Base-by-base conservation (phyloP, 805 yeast genomes). In the Candida railenensis region DNA sequence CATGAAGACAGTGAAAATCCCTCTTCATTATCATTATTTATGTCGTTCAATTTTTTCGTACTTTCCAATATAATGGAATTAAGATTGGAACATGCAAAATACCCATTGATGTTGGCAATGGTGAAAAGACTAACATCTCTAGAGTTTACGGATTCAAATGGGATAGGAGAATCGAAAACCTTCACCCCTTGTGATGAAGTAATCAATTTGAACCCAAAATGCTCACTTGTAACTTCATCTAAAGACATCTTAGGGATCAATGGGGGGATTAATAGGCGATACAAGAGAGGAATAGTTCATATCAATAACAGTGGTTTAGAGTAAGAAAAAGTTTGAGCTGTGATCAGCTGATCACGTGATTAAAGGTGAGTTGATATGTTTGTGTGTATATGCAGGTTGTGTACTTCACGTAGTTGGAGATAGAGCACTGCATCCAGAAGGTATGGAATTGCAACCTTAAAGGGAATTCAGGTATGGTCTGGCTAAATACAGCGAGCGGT, bases 181-280 rank as follows among this genome's bases (percentile, higher is more conserved):
- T 44, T 34, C 4, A 59, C 33, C 4, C 74, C 74, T 15, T 52
- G 54, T 11, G 58, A 58, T 2, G 51, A 49, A 4, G 64, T 51
- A 22, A 58, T 57, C 22, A 67, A 52, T 37, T 62, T 61, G 58
- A 71, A 71, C 18, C 74, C 75, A 34, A 69, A 58, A 47, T 65
- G 67, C 51, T 72, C 74, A 2, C 74, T 66, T 4, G 55, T 47
- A 7, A 51, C 40, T 49, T 64, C 69, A 34, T 46, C 50, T 28
- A 44, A 40, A 15, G 46, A 37, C 53, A 47, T 51, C 22, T 16
- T 20, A 5, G 16, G 39, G 22, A 12, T 4, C 37, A 15, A n/a
- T 5, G 37, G 16, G 37, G 30, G 30, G 30, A 7, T 5, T 25
- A n/a, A 25, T 25, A 7, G 30, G 30, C 11, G 30, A 25, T 25